A percentile compares a stretch with the other conserved stretches of the same genome.
phyloP scores from a whole-genome alignment of 768 basidiomycete genomes.

The Zangia roseola region DNA sequence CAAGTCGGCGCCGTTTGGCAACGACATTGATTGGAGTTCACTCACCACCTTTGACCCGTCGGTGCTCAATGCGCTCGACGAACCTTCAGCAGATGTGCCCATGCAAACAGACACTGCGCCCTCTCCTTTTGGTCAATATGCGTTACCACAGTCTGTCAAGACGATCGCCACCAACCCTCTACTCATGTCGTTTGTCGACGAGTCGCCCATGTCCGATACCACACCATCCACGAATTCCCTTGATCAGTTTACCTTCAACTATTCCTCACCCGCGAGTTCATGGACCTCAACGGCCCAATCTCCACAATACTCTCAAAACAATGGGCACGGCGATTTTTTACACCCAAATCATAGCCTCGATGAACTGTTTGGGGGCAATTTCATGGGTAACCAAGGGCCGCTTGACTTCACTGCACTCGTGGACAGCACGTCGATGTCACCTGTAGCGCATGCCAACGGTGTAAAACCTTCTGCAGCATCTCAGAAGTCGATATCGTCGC shows the following conservation, averaged over 20 bases:
- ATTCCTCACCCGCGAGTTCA: constrained; percentile 37
- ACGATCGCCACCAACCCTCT: constrained; percentile 82
- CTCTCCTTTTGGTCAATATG: constrained; percentile 46
- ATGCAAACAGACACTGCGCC: constrained; percentile 58
- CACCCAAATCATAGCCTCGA: constrained; percentile 34
- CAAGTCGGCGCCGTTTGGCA: constrained; percentile 18
- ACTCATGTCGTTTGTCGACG: constrained; percentile 80
- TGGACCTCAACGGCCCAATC: constrained; percentile 23
- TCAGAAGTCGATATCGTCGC: constrained; percentile 18
- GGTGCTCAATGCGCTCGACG: constrained; percentile 64
- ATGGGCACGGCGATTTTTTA: constrained; percentile 23
- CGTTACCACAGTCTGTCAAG: constrained; percentile 56
- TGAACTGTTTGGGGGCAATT: constrained; percentile 45
- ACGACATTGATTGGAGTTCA: constrained; percentile 59
- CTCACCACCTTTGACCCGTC: constrained; percentile 69
- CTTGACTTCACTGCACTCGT: constrained; percentile 36
- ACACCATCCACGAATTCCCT: constrained; percentile 20
- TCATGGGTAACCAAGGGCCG: constrained; percentile 29
- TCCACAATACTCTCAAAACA: constrained; percentile 17
- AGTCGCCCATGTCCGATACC: constrained; percentile 33
- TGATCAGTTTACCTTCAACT: constrained; percentile 45
- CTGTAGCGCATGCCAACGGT: constrained; percentile 46
- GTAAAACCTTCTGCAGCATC: constrained; percentile 12
- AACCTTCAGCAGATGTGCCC: constrained; percentile 54
- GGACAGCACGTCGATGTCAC: constrained; percentile 35